A percentile compares a stretch with the other conserved stretches of the same genome.
Evolutionary conservation across 2,329 filamentous ascomycete genomes (phyloP).

Genomic region (Botrytis hyacinthi): DNA sequence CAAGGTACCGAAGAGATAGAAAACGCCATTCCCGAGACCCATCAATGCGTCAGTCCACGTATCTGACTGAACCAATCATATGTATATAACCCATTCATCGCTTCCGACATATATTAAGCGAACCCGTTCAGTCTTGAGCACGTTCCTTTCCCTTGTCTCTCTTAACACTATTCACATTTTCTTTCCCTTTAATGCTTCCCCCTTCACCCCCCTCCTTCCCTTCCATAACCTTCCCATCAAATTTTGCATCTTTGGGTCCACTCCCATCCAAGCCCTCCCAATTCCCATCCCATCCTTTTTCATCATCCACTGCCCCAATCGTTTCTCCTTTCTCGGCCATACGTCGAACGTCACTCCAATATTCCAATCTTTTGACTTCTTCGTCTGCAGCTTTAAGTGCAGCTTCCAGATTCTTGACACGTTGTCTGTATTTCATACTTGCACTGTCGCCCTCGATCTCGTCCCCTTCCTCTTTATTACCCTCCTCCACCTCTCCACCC

Average conservation of each 20-base stretch:
- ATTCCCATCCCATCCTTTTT: conserved; percentile 34
- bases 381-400: conserved; percentile 75
- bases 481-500: conserved; percentile 47
- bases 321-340: conserved; percentile 54
- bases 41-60: background rate
- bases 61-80: background rate
- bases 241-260: conserved; percentile 36
- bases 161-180: background rate
- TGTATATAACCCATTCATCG: background rate
- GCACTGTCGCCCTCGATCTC: conserved; percentile 35
- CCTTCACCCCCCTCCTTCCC: conserved; percentile 27
- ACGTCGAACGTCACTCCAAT: conserved; percentile 80
- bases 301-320: conserved; percentile 34
- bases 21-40: background rate
- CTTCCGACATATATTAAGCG: background rate
- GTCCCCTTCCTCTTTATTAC: conserved; percentile 34
- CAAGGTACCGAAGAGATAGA: background rate
- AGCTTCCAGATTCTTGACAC: conserved; percentile 67
- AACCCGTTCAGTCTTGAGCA: background rate
- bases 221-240: conserved; percentile 27
- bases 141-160: background rate
- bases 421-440: conserved; percentile 38
- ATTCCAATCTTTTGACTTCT: conserved; percentile 77
- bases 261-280: conserved; percentile 37
- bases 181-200: conserved; percentile 21